Conservation (phyloP, 257 asterid genomes). For the Avicennia marina region DNA sequence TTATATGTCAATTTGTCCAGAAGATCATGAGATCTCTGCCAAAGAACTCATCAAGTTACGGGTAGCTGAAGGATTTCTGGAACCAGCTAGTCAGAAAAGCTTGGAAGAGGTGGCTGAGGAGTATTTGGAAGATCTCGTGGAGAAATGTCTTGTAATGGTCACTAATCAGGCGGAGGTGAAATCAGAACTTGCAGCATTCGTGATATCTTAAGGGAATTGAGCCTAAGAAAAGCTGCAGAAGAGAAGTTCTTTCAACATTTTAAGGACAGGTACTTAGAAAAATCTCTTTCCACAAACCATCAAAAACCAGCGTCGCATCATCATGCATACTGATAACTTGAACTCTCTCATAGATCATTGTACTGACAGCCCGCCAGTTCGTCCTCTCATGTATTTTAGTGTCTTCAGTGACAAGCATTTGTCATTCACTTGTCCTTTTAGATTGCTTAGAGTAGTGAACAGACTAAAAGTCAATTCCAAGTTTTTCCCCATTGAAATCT, state of each 20-base stretch:
- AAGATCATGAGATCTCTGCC: conserved; percentile 1
- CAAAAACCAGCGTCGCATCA: too few species aligned
- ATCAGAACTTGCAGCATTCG: not conserved
- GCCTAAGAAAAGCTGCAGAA: conserved; percentile 9
- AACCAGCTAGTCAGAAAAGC: not conserved
- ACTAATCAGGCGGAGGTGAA: not conserved
- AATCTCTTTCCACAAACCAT: too few species aligned
- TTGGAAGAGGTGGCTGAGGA: conserved; percentile 21
- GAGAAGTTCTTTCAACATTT: conserved; percentile 14
- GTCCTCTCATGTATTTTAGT: too few species aligned
- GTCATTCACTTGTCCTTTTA: too few species aligned
- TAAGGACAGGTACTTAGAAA: too few species aligned
- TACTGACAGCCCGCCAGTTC: too few species aligned
- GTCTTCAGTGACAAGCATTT: too few species aligned
- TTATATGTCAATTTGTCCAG: conserved; percentile 14
- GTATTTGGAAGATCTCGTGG: conserved; percentile 6
- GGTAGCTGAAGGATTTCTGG: conserved; percentile 25
- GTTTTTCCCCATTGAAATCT: too few species aligned
- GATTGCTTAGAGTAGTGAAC: too few species aligned
- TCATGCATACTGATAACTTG: too few species aligned
- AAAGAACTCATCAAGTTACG: conserved; percentile 14
- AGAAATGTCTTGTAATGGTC: conserved; percentile 11
- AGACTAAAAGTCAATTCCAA: too few species aligned
- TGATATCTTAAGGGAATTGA: conserved; percentile 14
- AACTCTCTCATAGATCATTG: too few species aligned